A percentile compares a stretch with the other conserved stretches of the same genome.
Evolutionary conservation across 2,329 filamentous ascomycete species (phyloP).

Genomic region (Raffaelea arxii): DNA sequence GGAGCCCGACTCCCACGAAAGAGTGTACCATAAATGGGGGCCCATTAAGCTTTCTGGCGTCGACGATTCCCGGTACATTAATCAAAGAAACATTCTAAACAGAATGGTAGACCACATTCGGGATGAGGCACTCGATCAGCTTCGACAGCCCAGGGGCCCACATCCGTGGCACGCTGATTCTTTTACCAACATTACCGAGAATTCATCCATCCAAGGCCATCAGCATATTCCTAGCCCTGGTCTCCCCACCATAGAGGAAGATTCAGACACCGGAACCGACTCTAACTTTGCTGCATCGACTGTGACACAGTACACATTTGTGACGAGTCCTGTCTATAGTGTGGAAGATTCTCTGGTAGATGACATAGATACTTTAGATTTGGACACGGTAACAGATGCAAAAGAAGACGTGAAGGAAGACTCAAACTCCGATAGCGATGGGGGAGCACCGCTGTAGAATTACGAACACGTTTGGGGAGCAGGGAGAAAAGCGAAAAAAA

Average conservation of each 20-base stretch:
- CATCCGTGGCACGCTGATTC: constrained; percentile 2
- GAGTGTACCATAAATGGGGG: constrained; percentile 32
- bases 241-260: not conserved
- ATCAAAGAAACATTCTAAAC: constrained; percentile 4
- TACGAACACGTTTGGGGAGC: too few relatives aligned
- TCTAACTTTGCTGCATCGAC: not conserved
- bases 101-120: constrained; percentile 4
- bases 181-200: constrained; percentile 4
- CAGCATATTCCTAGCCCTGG: too few relatives aligned
- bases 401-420: not conserved
- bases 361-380: not conserved
- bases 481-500: too few relatives aligned
- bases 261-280: not conserved
- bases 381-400: not conserved
- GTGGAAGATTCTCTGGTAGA: not conserved
- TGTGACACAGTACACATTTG: not conserved
- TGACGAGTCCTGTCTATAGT: not conserved
- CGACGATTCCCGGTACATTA: not conserved
- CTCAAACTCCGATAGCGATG: not conserved
- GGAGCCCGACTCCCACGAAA: constrained; percentile 26
- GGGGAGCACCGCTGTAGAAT: not conserved
- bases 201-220: not conserved
- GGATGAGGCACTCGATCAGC: constrained; percentile 4
- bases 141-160: not conserved
- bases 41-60: constrained; percentile 8